These are phyloP conservation scores for Salix exigua DNA, from an alignment of 345 rosid genomes.

Conservation along the genomic window DNA sequence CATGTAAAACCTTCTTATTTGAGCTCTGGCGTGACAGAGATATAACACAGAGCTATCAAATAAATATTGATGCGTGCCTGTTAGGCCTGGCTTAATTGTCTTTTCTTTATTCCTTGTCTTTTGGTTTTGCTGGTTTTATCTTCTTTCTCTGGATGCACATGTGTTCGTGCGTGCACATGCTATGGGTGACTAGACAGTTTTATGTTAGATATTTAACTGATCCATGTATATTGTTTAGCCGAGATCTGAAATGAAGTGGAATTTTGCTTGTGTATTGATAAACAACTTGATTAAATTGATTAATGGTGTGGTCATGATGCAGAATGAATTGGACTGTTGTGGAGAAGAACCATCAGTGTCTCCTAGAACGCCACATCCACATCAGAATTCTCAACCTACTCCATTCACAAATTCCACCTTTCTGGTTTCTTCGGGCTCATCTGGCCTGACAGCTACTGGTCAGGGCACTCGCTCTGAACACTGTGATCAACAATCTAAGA, in stretches of 20 bases:
- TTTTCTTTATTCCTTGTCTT: background rate
- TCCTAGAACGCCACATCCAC: constrained; percentile 54
- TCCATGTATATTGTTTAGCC: background rate
- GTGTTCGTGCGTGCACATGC: background rate
- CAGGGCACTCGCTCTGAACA: constrained; percentile 55
- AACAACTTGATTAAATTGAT: background rate
- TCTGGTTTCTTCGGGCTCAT: constrained; percentile 52
- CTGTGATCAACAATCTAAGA: constrained; percentile 67
- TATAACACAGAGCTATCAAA: background rate
- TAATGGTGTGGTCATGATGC: constrained; percentile 11
- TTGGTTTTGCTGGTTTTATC: background rate
- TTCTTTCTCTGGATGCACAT: background rate
- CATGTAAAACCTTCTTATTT: background rate
- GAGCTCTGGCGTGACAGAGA: background rate
- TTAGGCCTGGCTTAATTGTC: background rate
- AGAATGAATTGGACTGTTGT: constrained; percentile 74
- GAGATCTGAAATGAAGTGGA: background rate
- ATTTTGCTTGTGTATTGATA: background rate
- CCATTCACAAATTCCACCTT: constrained; percentile 42
- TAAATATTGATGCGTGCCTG: background rate
- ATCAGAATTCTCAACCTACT: constrained; percentile 47
- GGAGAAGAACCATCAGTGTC: constrained; percentile 62
- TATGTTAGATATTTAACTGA: background rate
- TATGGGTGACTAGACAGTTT: background rate
- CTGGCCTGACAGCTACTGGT: constrained; percentile 39